Base-by-base conservation (phyloP, 2,329 filamentous ascomycete genomes). In the Massarina eburnea region DNA sequence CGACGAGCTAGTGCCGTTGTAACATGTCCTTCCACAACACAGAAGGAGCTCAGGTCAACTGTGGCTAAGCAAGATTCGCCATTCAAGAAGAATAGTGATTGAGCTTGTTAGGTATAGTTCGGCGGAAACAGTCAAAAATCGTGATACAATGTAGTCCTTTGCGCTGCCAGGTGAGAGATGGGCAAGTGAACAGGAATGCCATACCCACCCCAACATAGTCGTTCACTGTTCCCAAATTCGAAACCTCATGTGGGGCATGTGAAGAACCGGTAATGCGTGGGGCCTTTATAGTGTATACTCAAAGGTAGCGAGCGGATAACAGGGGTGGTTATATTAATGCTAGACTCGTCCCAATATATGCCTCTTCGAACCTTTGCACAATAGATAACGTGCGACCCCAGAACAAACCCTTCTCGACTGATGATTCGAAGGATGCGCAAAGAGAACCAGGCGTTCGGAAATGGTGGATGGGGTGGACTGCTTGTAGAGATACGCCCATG, bases 111-210 rank as follows among this genome's bases (percentile, higher is more conserved):
- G 72, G 50, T 70, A 76, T 7, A 76, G 79, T 7, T 68, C 73
- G 4, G 74, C 76, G 20, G 72, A 77, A 2, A 70, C 77, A 4
- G 78, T 73, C 3, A 71, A 76, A 21, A 84, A 88, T 67, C 83
- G 79, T 24, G 78, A 86, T 51, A 76, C 79, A 0, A 72, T 88
- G 33, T 82, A 86, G 67, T 85, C 84, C 66, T 88, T 89, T 62
- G 84, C 85, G 4, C 76, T 86, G 6, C 84, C 84, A 0, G 83
- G 84, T 0, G 74, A 78, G 21, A 84, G 84, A 0, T 88, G 84
- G 83, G 83, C 3, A 71, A 54, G 7, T 59, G 14, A 35, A 6
- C 21, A 54, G 54, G 51, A 57, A 43, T 57, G 52, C 42, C 54
- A 57, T 38, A 57, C 52, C 17, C 54, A 55, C 26, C 20, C 45